Conservation (phyloP, 2,329 filamentous ascomycete species). For the Tolypocladium paradoxum region DNA sequence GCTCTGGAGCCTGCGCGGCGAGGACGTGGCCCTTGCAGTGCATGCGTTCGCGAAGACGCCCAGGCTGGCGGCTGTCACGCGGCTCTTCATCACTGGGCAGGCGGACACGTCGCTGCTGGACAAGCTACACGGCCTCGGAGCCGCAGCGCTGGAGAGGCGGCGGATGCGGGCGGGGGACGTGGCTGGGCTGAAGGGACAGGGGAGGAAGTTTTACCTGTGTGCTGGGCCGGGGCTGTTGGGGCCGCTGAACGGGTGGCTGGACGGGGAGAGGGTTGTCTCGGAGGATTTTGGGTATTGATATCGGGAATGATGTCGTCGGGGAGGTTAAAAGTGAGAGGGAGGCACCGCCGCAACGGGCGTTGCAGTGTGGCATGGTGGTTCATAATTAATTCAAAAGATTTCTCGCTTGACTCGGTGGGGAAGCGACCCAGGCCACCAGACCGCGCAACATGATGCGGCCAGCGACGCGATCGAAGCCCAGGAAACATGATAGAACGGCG, state of each 20-base stretch:
- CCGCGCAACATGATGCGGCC: too few relatives aligned
- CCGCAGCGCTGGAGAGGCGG: constrained; percentile 21
- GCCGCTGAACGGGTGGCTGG: constrained; percentile 38
- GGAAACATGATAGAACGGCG: too few relatives aligned
- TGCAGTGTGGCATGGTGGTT: too few relatives aligned
- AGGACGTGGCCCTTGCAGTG: constrained; percentile 51
- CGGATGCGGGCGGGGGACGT: constrained; percentile 33
- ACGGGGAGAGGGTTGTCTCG: constrained; percentile 41
- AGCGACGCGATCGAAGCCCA: too few relatives aligned
- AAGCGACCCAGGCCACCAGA: too few relatives aligned
- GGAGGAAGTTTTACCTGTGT: constrained; percentile 41
- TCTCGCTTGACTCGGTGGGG: too few relatives aligned
- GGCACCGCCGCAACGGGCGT: background rate
- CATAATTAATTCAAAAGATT: too few relatives aligned
- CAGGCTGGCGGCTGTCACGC: constrained; percentile 39
- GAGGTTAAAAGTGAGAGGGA: background rate
- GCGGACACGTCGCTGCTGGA: constrained; percentile 23
- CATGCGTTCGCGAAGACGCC: constrained; percentile 45
- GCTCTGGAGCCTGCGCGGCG: constrained; percentile 55
- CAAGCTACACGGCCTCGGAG: constrained; percentile 20
- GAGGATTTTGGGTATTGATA: constrained; percentile 53
- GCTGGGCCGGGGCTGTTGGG: constrained; percentile 31
- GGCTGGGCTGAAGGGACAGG: constrained; percentile 21
- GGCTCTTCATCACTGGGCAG: constrained; percentile 53
- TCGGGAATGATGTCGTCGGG: background rate